Evolutionary conservation across 148 eudicot species (phyloP), one percentile per base, ranked within the genome.

Genomic region (Vaccinium macrocarpon): DNA sequence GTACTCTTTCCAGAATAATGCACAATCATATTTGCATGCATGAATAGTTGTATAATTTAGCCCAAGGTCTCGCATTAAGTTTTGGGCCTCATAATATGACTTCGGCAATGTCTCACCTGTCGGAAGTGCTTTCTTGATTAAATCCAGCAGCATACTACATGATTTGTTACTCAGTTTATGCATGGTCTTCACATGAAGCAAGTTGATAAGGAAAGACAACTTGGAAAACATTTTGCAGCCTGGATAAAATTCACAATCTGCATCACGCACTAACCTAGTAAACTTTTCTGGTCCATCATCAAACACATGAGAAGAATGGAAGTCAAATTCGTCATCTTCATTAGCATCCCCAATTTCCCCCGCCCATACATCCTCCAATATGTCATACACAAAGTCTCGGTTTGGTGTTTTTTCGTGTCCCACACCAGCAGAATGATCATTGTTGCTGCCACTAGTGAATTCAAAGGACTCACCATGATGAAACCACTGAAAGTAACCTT

Each of bases 11-110:
- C 32, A 78, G 16, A 78, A 78, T 23, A 78, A 46, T 5, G 13
- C 38, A 78, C 81, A 78, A 78, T 78, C 81, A 78, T 78, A 32
- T 52, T 78, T 78, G 61, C 81, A 78, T 78, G 35, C 81, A 78
- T 78, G 62, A 8, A 78, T 78, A 19, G 7, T 25, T 15, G 61
- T 56, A 16, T 56, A 56, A 56, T 19, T 56, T 56, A 78, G 64
- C 35, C 64, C 81, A 16, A 78, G 19, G 64, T 53, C 81, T 32
- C 23, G 35, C 19, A 25, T 21, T 23, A 78, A 0, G 23, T 25
- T 78, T 55, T 53, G 23, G 11, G 62, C 52, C 64, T 53, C 81
- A 0, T 50, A 8, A 38, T 78, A n/a, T 0, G 64, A 78, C 27
- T 15, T n/a, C 13, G 23, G 46, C n/a, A 78, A 16, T 52, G 52